A percentile compares a stretch with the other conserved stretches of the same genome.
phyloP scores from a whole-genome alignment of 345 rosid genomes.

The Citrus australasica region DNA sequence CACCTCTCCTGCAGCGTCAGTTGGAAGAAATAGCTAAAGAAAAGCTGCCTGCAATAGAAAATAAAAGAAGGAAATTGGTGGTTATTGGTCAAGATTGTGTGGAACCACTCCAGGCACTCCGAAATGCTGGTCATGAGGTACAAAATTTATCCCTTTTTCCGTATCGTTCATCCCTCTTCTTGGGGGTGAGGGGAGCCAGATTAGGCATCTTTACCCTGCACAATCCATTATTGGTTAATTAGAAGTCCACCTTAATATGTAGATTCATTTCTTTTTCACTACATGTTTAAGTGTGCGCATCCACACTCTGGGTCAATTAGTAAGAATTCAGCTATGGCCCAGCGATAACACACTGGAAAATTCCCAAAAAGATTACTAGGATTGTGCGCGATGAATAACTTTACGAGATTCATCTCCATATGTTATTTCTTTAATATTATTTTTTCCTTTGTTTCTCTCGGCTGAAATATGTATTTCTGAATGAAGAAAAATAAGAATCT shows the following conservation, averaged over 20 bases:
- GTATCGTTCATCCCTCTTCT: background rate
- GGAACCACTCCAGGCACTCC: slow-evolving; percentile 96
- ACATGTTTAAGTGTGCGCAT: background rate
- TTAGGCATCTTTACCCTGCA: background rate
- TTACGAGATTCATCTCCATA: background rate
- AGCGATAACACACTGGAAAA: background rate
- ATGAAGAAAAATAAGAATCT: background rate
- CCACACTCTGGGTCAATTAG: background rate
- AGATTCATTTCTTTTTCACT: background rate
- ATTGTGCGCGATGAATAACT: background rate
- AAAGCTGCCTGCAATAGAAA: slow-evolving; percentile 34
- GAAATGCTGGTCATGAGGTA: slow-evolving; percentile 71
- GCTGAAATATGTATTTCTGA: background rate
- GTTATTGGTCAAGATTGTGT: slow-evolving; percentile 81
- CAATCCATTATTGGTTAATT: background rate
- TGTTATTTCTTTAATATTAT: background rate
- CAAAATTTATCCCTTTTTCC: background rate
- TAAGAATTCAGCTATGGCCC: background rate
- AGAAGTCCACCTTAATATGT: background rate
- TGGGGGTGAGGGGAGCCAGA: background rate
- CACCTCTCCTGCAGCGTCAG: slow-evolving; percentile 69
- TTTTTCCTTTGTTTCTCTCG: background rate
- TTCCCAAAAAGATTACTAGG: background rate
- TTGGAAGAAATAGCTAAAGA: slow-evolving; percentile 61
- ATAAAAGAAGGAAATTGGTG: slow-evolving; percentile 56